These are phyloP conservation scores for Gnomoniopsis sp. DNA, from an alignment of 2,329 filamentous ascomycete species.

Conservation along the genomic window DNA sequence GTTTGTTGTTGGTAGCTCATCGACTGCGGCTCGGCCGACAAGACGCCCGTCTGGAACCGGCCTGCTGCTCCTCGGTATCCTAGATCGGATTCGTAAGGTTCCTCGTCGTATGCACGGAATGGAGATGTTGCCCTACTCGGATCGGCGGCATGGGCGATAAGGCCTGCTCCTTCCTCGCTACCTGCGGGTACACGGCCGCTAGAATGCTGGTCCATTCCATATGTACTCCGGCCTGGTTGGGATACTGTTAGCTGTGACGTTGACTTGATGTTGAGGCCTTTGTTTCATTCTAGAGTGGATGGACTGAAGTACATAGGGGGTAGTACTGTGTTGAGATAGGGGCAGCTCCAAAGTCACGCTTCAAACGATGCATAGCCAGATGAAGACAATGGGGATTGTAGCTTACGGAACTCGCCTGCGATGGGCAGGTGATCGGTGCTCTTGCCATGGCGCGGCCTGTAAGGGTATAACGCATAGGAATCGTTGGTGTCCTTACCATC, in stretches of 20 bases:
- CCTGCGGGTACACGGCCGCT: conserved; percentile 9
- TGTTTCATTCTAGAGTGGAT: background rate
- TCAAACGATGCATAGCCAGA: conserved; percentile 10
- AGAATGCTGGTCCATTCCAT: conserved; percentile 19
- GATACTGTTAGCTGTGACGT: background rate
- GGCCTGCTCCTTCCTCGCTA: conserved; percentile 27
- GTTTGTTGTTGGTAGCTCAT: background rate
- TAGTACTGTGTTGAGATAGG: too few relatives aligned
- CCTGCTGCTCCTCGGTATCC: conserved; percentile 14
- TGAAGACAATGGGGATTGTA: conserved; percentile 13
- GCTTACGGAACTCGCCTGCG: conserved; percentile 33
- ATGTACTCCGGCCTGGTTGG: conserved; percentile 22
- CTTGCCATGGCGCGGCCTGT: conserved; percentile 28
- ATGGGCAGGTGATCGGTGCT: conserved; percentile 39
- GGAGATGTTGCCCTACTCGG: conserved; percentile 17
- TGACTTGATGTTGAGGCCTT: background rate
- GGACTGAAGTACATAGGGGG: background rate
- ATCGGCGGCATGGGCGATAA: conserved; percentile 33
- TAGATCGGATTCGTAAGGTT: conserved; percentile 20
- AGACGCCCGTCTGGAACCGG: conserved; percentile 7
- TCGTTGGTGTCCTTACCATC: conserved; percentile 35
- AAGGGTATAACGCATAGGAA: conserved; percentile 22
- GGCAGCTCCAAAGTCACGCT: conserved; percentile 8
- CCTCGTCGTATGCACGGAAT: conserved; percentile 17
- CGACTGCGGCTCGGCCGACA: conserved; percentile 4